Evolutionary conservation across 2,329 filamentous ascomycete species (phyloP).

Genomic region (Clonostachys sp.): DNA sequence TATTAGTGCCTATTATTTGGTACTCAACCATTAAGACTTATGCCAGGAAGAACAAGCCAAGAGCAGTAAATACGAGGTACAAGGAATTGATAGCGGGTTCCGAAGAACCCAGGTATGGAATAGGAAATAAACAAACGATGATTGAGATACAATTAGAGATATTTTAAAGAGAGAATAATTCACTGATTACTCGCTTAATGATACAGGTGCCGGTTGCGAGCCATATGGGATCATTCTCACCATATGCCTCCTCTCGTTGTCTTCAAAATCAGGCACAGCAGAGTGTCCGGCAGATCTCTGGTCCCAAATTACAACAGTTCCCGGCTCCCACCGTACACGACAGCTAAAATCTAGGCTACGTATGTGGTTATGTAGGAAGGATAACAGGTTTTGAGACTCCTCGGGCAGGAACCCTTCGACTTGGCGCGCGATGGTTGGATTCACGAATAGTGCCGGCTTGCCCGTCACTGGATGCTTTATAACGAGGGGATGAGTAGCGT

Average conservation of each 20-base stretch:
- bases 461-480: constrained; percentile 72
- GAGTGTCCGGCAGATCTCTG: constrained; percentile 72
- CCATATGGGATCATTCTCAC: constrained; percentile 75
- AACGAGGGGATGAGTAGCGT: constrained; percentile 66
- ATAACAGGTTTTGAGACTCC: constrained; percentile 66
- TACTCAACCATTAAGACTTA: too few relatives aligned
- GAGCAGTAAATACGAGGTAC: too few relatives aligned
- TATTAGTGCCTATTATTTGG: too few relatives aligned
- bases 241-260: constrained; percentile 46
- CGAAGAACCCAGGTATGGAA: too few relatives aligned
- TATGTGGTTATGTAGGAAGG: constrained; percentile 55
- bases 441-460: constrained; percentile 74
- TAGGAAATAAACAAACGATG: too few relatives aligned
- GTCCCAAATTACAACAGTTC: constrained; percentile 77
- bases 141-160: too few relatives aligned
- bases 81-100: too few relatives aligned
- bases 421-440: constrained; percentile 58
- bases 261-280: constrained; percentile 57
- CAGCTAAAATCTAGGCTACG: constrained; percentile 57
- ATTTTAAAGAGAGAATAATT: too few relatives aligned
- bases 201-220: constrained; percentile 30
- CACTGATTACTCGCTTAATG: too few relatives aligned
- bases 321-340: constrained; percentile 66
- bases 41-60: too few relatives aligned
- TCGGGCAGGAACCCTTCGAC: constrained; percentile 79